These are phyloP conservation scores for Pseudogymnoascus sp. DNA, from an alignment of 2,329 filamentous ascomycete genomes.

Conservation along the genomic window DNA sequence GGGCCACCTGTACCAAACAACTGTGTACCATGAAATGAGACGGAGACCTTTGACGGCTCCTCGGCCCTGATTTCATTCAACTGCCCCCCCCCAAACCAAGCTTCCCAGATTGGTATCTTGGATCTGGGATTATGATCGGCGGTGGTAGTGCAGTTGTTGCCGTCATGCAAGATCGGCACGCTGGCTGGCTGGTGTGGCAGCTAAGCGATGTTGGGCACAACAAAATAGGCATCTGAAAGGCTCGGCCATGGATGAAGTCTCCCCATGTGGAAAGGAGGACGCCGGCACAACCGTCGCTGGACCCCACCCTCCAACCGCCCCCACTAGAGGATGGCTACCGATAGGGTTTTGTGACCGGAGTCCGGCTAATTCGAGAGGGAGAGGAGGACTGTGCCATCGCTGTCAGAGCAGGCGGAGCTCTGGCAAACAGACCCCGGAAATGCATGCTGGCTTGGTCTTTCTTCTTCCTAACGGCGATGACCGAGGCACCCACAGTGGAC, in stretches of 20 bases:
- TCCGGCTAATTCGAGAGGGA: constrained; percentile 1
- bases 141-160: neutral
- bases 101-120: neutral
- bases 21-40: neutral
- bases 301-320: neutral
- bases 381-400: constrained; percentile 1
- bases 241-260: neutral
- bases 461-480: neutral
- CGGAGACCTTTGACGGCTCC: neutral
- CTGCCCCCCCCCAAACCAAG: neutral
- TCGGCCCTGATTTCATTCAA: neutral
- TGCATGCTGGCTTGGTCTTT: neutral
- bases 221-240: constrained; percentile 2
- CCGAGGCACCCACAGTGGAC: neutral
- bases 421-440: neutral
- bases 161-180: constrained; percentile 1
- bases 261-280: neutral
- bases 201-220: constrained; percentile 1
- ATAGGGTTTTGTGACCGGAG: neutral
- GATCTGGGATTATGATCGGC: constrained; percentile 3
- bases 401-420: neutral
- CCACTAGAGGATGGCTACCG: constrained; percentile 1
- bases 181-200: neutral
- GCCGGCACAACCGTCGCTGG: neutral
- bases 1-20: neutral